These are phyloP conservation scores for Dictyostelium discoideum DNA, from an alignment of 78 protist genomes.

Conservation along the genomic window DNA sequence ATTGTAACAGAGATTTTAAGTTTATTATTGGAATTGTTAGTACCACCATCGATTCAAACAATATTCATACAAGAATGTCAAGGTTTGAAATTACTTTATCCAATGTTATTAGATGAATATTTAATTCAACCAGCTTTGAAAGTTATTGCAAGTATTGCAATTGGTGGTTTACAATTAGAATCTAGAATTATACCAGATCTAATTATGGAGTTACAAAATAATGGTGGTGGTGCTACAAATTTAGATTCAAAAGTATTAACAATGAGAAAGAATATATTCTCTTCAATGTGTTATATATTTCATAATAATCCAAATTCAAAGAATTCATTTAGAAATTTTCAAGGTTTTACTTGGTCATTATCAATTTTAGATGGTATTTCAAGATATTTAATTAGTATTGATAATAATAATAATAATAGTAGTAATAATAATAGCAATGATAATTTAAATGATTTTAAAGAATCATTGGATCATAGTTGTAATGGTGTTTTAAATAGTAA, in stretches of 20 bases:
- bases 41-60: constrained; percentile 13
- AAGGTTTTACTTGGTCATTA: constrained; percentile 80
- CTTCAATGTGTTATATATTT: constrained; percentile 78
- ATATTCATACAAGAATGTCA: constrained; percentile 41
- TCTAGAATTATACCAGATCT: constrained; percentile 62
- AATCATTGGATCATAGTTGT: background rate
- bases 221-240: constrained; percentile 44
- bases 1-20: constrained; percentile 1
- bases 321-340: constrained; percentile 39
- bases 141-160: constrained; percentile 48
- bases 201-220: constrained; percentile 31
- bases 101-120: constrained; percentile 27
- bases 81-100: constrained; percentile 11
- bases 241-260: constrained; percentile 58
- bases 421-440: background rate
- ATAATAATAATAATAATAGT: background rate
- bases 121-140: constrained; percentile 55
- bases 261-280: constrained; percentile 61
- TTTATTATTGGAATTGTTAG: constrained; percentile 36
- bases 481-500: background rate
- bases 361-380: constrained; percentile 76
- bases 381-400: constrained; percentile 3
- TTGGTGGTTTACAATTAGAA: constrained; percentile 42
- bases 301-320: constrained; percentile 66
- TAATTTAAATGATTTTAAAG: background rate